Evolutionary conservation across 1,284 basidiomycete species (phyloP).

Genomic region (Meripilus lineatus): DNA sequence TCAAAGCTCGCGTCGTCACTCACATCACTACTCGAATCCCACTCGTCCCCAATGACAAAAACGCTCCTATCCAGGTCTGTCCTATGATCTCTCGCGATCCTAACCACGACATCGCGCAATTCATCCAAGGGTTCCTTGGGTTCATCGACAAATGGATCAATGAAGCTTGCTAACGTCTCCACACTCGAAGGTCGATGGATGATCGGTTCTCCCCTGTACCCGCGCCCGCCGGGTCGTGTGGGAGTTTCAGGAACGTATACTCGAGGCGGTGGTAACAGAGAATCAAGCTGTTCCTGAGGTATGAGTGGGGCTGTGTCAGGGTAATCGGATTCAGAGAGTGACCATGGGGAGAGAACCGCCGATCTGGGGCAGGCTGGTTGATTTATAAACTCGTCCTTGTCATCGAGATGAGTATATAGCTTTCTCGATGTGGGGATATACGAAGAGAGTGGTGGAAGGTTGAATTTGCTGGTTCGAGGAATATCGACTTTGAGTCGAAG

Average conservation of each 20-base stretch:
- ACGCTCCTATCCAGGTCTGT: conserved; percentile 6
- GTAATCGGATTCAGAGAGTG: conserved; percentile 19
- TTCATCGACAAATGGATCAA: background rate
- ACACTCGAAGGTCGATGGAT: background rate
- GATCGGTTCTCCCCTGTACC: background rate
- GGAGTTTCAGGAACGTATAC: conserved; percentile 18
- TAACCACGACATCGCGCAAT: background rate
- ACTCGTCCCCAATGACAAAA: conserved; percentile 14
- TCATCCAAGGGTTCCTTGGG: background rate
- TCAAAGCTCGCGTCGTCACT: too few relatives aligned
- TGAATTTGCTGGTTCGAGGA: too few relatives aligned
- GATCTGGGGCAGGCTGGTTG: conserved; percentile 15
- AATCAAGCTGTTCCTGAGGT: conserved; percentile 9
- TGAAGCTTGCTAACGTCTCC: background rate
- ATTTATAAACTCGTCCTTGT: conserved; percentile 16
- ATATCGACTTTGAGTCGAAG: conserved; percentile 15
- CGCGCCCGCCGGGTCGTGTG: conserved; percentile 6
- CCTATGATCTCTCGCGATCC: background rate
- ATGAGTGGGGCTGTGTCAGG: conserved; percentile 7
- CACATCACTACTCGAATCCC: conserved; percentile 9
- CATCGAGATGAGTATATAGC: conserved; percentile 19
- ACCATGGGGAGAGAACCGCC: conserved; percentile 25
- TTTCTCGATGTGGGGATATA: conserved; percentile 13
- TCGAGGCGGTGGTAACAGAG: conserved; percentile 18
- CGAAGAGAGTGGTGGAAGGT: conserved; percentile 3